Evolutionary conservation across 345 rosid genomes (phyloP).

Genomic region (Populus euphratica): DNA sequence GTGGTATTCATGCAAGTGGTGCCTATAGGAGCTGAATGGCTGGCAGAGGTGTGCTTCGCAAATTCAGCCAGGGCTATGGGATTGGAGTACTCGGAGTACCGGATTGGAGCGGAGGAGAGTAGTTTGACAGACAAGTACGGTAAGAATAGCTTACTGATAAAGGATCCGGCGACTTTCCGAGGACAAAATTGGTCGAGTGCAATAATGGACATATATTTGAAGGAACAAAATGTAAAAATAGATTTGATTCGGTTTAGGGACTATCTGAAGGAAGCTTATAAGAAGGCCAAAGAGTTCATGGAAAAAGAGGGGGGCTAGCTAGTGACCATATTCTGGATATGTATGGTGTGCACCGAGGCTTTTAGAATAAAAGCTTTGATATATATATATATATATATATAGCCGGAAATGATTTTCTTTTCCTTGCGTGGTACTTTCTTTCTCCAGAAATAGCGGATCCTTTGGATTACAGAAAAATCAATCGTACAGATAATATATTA

Average conservation of each 20-base stretch:
- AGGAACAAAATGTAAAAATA: constrained; percentile 51
- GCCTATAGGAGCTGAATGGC: constrained; percentile 50
- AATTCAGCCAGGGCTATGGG: constrained; percentile 40
- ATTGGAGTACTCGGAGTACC: constrained; percentile 45
- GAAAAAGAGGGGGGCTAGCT: constrained; percentile 20
- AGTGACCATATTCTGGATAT: neutral
- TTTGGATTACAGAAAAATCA: too few species aligned
- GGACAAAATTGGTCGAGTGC: constrained; percentile 36
- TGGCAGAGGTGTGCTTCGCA: constrained; percentile 36
- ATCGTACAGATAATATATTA: too few species aligned
- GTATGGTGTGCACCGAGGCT: too few species aligned
- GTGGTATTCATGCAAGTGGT: constrained; percentile 50
- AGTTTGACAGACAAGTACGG: constrained; percentile 47
- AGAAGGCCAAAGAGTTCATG: constrained; percentile 43
- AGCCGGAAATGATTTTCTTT: neutral
- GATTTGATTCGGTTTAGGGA: constrained; percentile 43
- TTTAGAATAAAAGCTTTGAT: too few species aligned
- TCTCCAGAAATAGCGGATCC: too few species aligned
- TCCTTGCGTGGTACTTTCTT: too few species aligned
- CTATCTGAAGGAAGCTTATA: constrained; percentile 34
- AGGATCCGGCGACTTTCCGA: constrained; percentile 36
- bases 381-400: too few species aligned
- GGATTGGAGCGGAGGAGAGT: constrained; percentile 39
- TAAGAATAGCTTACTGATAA: constrained; percentile 34
- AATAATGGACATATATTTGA: constrained; percentile 53